These are phyloP conservation scores for Xylaria sp. DNA, from an alignment of 2,329 filamentous ascomycete species.

Conservation along the genomic window DNA sequence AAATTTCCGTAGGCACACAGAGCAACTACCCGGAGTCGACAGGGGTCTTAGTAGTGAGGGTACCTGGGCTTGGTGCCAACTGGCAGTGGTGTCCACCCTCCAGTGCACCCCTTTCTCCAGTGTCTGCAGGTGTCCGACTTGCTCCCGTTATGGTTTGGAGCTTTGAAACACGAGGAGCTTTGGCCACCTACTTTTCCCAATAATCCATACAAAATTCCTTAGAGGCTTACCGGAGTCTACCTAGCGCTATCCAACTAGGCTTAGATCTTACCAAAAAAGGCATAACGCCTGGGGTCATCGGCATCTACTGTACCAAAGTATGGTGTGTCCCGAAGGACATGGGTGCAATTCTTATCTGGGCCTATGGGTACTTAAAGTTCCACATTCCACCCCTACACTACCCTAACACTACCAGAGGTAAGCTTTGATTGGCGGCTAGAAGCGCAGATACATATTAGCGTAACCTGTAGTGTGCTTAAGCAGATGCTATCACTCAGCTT, in stretches of 20 bases:
- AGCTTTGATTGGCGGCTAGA: not conserved
- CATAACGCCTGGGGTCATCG: conserved; percentile 23
- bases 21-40: conserved; percentile 40
- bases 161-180: conserved; percentile 36
- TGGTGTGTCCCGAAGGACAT: too few relatives aligned
- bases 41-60: conserved; percentile 24
- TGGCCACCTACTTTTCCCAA: conserved; percentile 39
- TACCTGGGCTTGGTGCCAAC: conserved; percentile 36
- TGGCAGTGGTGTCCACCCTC: conserved; percentile 29
- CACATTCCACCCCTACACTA: too few relatives aligned
- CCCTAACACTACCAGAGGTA: not conserved
- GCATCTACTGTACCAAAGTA: too few relatives aligned
- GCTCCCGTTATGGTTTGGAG: conserved; percentile 36
- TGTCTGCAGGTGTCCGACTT: too few relatives aligned
- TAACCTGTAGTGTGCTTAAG: too few relatives aligned
- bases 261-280: conserved; percentile 6
- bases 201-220: not conserved
- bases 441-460: not conserved
- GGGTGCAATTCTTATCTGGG: too few relatives aligned
- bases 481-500: too few relatives aligned
- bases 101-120: conserved; percentile 1
- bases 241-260: not conserved
- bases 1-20: conserved; percentile 52
- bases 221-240: not conserved
- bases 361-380: too few relatives aligned